Base-by-base conservation (phyloP, 1,139 yeast genomes). In the Pichia sp. region DNA sequence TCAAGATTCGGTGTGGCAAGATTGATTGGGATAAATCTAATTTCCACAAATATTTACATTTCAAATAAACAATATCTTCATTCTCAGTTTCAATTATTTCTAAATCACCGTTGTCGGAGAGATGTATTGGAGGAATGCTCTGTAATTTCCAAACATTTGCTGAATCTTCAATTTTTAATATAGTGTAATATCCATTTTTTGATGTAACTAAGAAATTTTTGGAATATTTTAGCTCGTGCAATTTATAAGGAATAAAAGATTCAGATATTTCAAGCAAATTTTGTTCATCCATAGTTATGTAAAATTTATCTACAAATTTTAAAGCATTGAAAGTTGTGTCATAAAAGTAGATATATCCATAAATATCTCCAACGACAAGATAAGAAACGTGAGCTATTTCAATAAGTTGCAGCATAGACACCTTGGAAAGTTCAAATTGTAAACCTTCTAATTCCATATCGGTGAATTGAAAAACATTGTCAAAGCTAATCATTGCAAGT, bases 1-100 rank as follows among this genome's bases (percentile, higher is more conserved):
- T 69, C 30, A 68, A 57, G 3, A 78, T 71, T 10, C 66, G 64
- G 3, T 54, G 55, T 0, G 83, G 81, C 40, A 52, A 66, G 2
- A 43, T 47, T 0, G 69, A 64, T 2, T 55, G 60, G 11, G 58
- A 57, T 6, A 64, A 46, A 46, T 73, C 67, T 5, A 76, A 48
- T 27, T 68, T 59, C 80, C 81, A 78, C 4, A 69, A 41, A 16
- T 61, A 58, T 39, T 69, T 68, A 20, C 74, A 65, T 8, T 60
- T 49, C 1, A 73, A 37, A 35, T 53, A 59, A 20, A 51, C 41
- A 6, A 36, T 27, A 2, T 33, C 10, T 0, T 39, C 20, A 24
- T 28, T 32, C 8, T 30, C 27, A 2, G 40, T 30, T 8, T 33
- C 24, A 5, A 52, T 30, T 2, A 56, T 35, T 6, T 52, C 49